Conservation (phyloP, 768 basidiomycete species). For the Sporobolomyces phaffii region DNA sequence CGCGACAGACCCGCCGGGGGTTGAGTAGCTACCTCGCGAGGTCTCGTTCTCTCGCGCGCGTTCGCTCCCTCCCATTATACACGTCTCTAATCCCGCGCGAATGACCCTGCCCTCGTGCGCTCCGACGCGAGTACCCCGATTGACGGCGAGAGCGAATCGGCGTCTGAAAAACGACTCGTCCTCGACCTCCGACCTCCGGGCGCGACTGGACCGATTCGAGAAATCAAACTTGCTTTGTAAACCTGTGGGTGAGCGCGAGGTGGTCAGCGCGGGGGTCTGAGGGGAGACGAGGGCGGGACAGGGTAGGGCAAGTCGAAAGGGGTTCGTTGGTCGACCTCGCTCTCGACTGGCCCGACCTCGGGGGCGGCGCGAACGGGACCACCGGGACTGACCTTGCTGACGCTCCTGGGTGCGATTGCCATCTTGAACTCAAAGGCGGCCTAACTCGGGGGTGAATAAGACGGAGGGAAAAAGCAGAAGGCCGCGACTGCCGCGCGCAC, state of each 20-base stretch:
- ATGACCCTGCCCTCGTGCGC: too few species aligned
- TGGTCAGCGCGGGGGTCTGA: background rate
- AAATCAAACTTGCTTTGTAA: background rate
- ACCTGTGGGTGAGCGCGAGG: background rate
- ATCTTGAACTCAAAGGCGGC: conserved; percentile 18
- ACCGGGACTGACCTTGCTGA: background rate
- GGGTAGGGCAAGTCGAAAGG: too few species aligned
- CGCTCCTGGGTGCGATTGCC: conserved; percentile 25
- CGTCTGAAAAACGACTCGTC: too few species aligned
- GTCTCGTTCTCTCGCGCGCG: too few species aligned
- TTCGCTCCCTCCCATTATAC: too few species aligned
- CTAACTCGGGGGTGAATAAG: conserved; percentile 3
- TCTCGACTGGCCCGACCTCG: too few species aligned
- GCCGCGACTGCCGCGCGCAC: background rate
- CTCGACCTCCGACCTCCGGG: background rate
- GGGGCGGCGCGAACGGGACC: too few species aligned
- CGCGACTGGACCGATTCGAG: background rate
- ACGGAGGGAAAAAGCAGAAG: background rate
- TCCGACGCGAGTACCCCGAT: too few species aligned
- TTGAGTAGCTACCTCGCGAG: background rate
- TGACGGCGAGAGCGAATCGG: too few species aligned
- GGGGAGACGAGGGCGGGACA: too few species aligned
- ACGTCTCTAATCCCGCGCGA: too few species aligned
- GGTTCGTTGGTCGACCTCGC: too few species aligned
- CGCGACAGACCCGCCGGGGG: background rate